These are phyloP conservation scores for Cicer arietinum DNA, from an alignment of 306 rosid genomes.

Conservation along the genomic window DNA sequence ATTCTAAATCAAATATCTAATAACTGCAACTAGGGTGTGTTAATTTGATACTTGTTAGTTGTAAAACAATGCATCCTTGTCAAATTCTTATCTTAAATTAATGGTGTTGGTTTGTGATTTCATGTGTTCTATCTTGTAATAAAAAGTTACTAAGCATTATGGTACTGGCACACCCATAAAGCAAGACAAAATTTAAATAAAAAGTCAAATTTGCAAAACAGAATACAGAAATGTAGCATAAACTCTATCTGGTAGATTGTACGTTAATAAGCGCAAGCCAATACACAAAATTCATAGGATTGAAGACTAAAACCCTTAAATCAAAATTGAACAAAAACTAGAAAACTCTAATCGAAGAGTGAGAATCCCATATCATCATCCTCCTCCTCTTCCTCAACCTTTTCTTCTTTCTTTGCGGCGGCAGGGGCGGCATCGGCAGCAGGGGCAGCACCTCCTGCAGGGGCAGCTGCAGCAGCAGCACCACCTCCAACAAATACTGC, in stretches of 20 bases:
- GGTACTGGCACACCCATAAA: background rate
- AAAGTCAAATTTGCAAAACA: background rate
- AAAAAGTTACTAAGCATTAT: background rate
- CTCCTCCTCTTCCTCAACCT: constrained; percentile 81
- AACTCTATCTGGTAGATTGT: constrained; percentile 27
- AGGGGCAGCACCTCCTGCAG: constrained; percentile 63
- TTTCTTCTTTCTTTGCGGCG: constrained; percentile 60
- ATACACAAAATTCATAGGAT: constrained; percentile 44
- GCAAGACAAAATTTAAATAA: background rate
- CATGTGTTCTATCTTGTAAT: no score
- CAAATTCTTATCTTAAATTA: background rate
- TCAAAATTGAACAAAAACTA: constrained; percentile 37
- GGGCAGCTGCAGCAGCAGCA: constrained; percentile 55
- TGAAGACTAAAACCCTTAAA: constrained; percentile 14
- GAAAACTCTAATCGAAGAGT: constrained; percentile 73
- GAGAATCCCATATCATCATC: constrained; percentile 87
- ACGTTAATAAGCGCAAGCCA: constrained; percentile 42
- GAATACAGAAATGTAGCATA: constrained; percentile 21
- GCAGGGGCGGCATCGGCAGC: constrained; percentile 58
- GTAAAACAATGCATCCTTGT: background rate
- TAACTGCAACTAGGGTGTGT: no score
- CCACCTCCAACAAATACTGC: constrained; percentile 64
- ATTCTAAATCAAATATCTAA: no score
- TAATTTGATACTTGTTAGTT: no score
- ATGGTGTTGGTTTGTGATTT: no score